Base-by-base conservation (phyloP, 495 filamentous ascomycete species). In the Penicillium pancosmium region DNA sequence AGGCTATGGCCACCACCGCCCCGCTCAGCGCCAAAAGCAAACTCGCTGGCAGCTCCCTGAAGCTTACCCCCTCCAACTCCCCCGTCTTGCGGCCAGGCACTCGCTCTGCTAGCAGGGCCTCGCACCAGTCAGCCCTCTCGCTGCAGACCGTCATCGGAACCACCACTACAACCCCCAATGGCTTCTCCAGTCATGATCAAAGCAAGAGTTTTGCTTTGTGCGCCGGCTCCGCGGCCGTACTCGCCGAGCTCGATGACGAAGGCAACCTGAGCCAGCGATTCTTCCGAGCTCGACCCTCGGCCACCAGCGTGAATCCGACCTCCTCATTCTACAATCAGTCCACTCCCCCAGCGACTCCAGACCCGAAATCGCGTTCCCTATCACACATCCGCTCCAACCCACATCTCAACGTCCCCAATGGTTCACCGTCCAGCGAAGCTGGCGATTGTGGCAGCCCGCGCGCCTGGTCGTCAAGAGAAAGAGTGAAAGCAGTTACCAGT, bases 401-500 rank as follows among this genome's bases (percentile, higher is more conserved):
- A 2, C 68, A 72, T 47, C 64, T 65, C 19, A 68, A 59, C 57
- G 27, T 62, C 25, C 59, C 65, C 51, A 74, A 65, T 58, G 65
- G 64, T 2, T 75, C 77, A 15, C 75, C 84, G 5, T 71, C 64
- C 0, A 68, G 57, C 51, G 84, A 84, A 40, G 67, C 68, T 74
- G 68, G 80, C 9, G 91, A 95, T 46, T 84, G 80, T 33, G 80
- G 85, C 18, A 80, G 78, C 57, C 81, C 80, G 44, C 91, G 87
- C 58, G 88, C 84, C 34, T 91, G 89, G 90, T 91, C 89, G 7
- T 92, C 90, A 31, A 84, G 91, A 62, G 93, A 97, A 70, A 82
- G 92, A 59, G 88, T 96, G 67, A 97, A 97, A 73, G 91, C 93
- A n/a, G 91, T 92, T 2, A 97, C 92, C n/a, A 95, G 91, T 74